A percentile compares a stretch with the other conserved stretches of the same genome.
Evolutionary conservation across 2,329 filamentous ascomycete species (phyloP).

Genomic region (Parasarocladium wereldwijsianum): DNA sequence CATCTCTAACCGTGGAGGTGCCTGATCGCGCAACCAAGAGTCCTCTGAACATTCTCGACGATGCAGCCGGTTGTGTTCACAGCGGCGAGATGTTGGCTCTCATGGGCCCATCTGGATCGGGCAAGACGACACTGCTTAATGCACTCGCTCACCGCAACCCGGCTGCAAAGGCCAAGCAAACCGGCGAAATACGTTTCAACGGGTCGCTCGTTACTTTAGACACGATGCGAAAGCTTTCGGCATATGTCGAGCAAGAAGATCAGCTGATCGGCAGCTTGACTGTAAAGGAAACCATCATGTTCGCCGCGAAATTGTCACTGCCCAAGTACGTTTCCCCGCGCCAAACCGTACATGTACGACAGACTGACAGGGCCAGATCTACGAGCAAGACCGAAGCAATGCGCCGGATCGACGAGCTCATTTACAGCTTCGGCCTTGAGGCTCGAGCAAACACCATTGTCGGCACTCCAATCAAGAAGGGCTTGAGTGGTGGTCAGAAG

Average conservation of each 20-base stretch:
- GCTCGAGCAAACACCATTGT: constrained; percentile 57
- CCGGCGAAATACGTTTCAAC: constrained; percentile 45
- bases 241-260: constrained; percentile 82
- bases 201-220: constrained; percentile 29
- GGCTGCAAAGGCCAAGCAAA: constrained; percentile 25
- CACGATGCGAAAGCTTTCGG: constrained; percentile 49
- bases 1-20: constrained; percentile 49
- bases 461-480: constrained; percentile 70
- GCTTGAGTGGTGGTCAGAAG: constrained; percentile 77
- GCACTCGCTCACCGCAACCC: constrained; percentile 50
- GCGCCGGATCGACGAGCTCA: constrained; percentile 47
- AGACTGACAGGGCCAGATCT: no score
- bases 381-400: no score
- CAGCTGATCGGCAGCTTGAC: constrained; percentile 69
- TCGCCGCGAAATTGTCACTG: constrained; percentile 53
- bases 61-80: constrained; percentile 7
- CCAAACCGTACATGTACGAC: no score
- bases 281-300: constrained; percentile 64
- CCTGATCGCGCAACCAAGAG: constrained; percentile 39
- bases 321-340: constrained; percentile 7
- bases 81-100: constrained; percentile 59
- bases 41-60: constrained; percentile 8
- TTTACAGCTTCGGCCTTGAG: constrained; percentile 59
- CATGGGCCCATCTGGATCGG: constrained; percentile 62
- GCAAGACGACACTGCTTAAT: constrained; percentile 77